A percentile compares a stretch with the other conserved stretches of the same genome.
These are phyloP conservation scores for Cardamine resedifolia DNA, from an alignment of 345 rosid species.

Conservation along the genomic window DNA sequence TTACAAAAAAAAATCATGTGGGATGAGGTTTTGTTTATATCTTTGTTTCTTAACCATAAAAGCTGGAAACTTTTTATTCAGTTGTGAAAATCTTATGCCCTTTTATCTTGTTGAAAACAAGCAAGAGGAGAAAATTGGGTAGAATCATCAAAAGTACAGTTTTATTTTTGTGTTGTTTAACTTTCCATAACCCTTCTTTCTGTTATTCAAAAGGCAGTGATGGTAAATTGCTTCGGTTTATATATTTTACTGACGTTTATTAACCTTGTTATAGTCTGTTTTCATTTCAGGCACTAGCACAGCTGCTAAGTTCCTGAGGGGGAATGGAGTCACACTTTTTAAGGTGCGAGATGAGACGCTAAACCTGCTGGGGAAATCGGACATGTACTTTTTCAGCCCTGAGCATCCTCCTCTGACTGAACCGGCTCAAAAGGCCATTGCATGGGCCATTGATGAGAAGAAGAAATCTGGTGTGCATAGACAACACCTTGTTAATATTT, in stretches of 20 bases:
- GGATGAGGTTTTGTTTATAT: no score
- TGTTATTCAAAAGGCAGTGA: not conserved
- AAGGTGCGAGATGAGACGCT: constrained; percentile 72
- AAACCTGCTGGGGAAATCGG: constrained; percentile 76
- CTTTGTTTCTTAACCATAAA: no score
- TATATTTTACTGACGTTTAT: not conserved
- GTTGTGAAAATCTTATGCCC: no score
- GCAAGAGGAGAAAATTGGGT: no score
- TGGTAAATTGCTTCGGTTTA: not conserved
- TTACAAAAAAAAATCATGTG: no score
- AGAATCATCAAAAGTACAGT: no score
- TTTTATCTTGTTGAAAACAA: no score
- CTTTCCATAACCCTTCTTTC: not conserved
- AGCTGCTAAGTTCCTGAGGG: constrained; percentile 86
- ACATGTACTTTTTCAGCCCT: constrained; percentile 68
- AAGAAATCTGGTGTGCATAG: constrained; percentile 69
- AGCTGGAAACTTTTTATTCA: no score
- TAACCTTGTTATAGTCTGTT: not conserved
- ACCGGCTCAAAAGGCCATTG: constrained; percentile 81
- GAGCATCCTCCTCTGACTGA: constrained; percentile 86
- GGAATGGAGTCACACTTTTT: constrained; percentile 68
- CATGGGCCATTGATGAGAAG: constrained; percentile 86
- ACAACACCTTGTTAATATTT: not conserved
- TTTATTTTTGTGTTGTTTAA: not conserved
- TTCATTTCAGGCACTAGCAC: constrained; percentile 64